Conservation (phyloP, 2,329 filamentous ascomycete genomes). For the Coccinonectria pachysandricola region DNA sequence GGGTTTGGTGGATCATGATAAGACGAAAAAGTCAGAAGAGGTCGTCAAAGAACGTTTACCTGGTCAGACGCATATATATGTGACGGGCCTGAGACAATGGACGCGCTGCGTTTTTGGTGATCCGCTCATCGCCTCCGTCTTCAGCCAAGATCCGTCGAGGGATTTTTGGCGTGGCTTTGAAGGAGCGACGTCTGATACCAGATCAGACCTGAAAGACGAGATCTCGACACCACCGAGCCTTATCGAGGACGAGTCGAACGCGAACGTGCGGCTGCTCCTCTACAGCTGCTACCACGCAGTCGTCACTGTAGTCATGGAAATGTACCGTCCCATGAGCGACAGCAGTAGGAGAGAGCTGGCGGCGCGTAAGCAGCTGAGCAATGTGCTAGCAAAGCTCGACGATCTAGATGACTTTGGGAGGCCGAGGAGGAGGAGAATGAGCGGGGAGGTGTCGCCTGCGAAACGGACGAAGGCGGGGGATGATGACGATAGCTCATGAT, state of each 20-base stretch:
- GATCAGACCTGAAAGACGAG: slow-evolving; percentile 4
- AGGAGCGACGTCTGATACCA: slow-evolving; percentile 8
- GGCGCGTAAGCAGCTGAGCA: slow-evolving; percentile 40
- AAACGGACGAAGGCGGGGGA: slow-evolving; percentile 31
- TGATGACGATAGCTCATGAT: slow-evolving; percentile 6
- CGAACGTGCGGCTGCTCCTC: slow-evolving; percentile 37
- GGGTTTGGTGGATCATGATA: slow-evolving; percentile 2
- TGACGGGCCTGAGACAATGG: slow-evolving; percentile 49
- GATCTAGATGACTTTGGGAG: slow-evolving; percentile 24
- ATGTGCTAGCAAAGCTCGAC: slow-evolving; percentile 36
- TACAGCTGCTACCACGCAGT: slow-evolving; percentile 50
- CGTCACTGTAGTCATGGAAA: slow-evolving; percentile 41
- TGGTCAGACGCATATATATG: slow-evolving; percentile 15
- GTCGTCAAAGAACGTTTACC: slow-evolving; percentile 1
- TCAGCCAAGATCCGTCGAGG: slow-evolving; percentile 33
- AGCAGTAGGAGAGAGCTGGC: slow-evolving; percentile 41
- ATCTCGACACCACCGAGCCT: slow-evolving; percentile 11
- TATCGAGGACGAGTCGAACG: slow-evolving; percentile 34
- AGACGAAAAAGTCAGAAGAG: slow-evolving; percentile 3
- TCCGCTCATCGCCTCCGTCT: slow-evolving; percentile 41
- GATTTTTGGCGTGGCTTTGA: slow-evolving; percentile 40
- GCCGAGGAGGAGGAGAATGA: slow-evolving; percentile 24
- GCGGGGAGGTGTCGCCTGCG: slow-evolving; percentile 31
- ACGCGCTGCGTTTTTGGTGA: slow-evolving; percentile 50
- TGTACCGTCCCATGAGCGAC: slow-evolving; percentile 40